Evolutionary conservation across 345 rosid genomes (phyloP).

Genomic region (Syzygium aqueum): DNA sequence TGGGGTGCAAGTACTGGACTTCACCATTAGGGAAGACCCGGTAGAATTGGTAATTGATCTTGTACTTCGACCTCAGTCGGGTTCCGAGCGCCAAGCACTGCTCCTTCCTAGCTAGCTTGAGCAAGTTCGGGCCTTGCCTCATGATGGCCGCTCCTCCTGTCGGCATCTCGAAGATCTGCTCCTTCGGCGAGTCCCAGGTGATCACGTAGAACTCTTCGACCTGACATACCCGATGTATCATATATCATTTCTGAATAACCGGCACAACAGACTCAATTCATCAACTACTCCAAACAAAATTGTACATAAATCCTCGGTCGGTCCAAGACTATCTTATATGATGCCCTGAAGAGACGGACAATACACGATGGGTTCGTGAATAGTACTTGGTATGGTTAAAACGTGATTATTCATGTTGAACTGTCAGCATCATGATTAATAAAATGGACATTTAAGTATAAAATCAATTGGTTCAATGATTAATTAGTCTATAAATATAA

Average conservation of each 20-base stretch:
- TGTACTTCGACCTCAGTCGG: conserved; percentile 88
- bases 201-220: conserved; percentile 93
- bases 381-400: neutral
- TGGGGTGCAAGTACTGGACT: conserved; percentile 91
- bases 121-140: conserved; percentile 90
- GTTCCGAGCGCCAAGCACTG: conserved; percentile 93
- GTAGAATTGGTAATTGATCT: conserved; percentile 94
- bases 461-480: neutral
- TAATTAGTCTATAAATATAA: neutral
- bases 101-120: conserved; percentile 92
- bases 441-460: neutral
- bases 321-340: neutral
- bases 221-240: conserved; percentile 3
- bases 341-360: neutral
- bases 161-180: conserved; percentile 95
- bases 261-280: neutral
- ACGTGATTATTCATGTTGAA: neutral
- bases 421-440: neutral
- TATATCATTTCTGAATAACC: neutral
- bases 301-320: neutral
- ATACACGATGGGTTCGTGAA: neutral
- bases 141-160: conserved; percentile 93
- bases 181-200: conserved; percentile 90
- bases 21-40: conserved; percentile 91
- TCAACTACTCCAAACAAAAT: neutral